These are phyloP conservation scores for Neurospora sp. DNA, from an alignment of 495 filamentous ascomycete species.

Conservation along the genomic window DNA sequence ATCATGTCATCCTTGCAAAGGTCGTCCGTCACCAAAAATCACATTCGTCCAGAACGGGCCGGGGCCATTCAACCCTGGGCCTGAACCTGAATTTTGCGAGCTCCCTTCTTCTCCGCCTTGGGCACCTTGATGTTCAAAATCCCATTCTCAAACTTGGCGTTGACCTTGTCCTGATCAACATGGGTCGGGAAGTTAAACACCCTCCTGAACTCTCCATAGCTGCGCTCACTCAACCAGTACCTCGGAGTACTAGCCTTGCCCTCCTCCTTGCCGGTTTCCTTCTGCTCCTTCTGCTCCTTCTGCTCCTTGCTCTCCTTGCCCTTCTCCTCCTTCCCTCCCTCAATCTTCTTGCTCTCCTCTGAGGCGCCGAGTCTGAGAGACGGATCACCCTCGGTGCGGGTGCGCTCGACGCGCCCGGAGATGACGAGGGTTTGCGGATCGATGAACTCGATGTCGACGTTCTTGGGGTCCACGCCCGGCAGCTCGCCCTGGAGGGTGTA, in stretches of 20 bases:
- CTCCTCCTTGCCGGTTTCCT: not conserved
- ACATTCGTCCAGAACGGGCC: not conserved
- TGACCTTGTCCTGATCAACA: conserved; percentile 73
- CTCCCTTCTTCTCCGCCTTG: conserved; percentile 50
- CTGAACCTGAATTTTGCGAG: conserved; percentile 13
- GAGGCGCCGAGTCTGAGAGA: too few relatives aligned
- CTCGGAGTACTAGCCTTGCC: conserved; percentile 27
- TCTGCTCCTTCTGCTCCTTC: not conserved
- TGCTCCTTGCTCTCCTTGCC: conserved; percentile 2
- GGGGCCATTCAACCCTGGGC: not conserved
- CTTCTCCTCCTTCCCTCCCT: conserved; percentile 7
- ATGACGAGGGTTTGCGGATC: conserved; percentile 69
- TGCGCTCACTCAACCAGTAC: conserved; percentile 81
- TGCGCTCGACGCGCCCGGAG: conserved; percentile 53
- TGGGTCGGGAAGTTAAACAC: conserved; percentile 68
- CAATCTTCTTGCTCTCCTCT: conserved; percentile 8
- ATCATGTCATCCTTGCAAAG: not conserved
- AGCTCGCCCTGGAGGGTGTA: conserved; percentile 87
- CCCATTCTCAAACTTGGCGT: conserved; percentile 53
- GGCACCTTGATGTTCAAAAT: conserved; percentile 63
- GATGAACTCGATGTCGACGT: conserved; percentile 77
- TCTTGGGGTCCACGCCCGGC: conserved; percentile 69
- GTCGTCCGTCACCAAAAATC: not conserved
- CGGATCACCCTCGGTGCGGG: conserved; percentile 28
- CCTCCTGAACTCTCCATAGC: conserved; percentile 68